phyloP scores from a whole-genome alignment of 1,284 basidiomycete genomes.

The Cutaneotrichosporon cavernicola region DNA sequence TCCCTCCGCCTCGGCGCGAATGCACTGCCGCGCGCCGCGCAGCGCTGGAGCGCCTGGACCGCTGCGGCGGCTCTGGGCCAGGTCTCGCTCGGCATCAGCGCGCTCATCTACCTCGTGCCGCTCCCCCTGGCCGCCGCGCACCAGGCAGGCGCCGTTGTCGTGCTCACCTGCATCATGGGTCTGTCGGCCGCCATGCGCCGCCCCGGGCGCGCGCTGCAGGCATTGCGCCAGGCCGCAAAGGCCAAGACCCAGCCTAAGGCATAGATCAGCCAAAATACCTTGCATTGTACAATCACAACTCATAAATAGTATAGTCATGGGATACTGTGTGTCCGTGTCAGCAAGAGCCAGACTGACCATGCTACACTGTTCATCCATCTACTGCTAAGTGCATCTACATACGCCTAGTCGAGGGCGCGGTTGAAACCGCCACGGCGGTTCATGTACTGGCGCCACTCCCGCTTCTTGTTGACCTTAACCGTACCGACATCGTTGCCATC shows the following conservation, averaged over 20 bases:
- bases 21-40: slow-evolving; percentile 66
- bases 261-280: slow-evolving; percentile 1
- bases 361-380: background rate
- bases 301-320: slow-evolving; percentile 11
- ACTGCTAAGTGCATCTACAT: background rate
- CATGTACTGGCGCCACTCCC: slow-evolving; percentile 83
- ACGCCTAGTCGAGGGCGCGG: slow-evolving; percentile 70
- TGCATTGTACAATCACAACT: slow-evolving; percentile 13
- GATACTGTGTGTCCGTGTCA: slow-evolving; percentile 2
- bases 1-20: slow-evolving; percentile 56
- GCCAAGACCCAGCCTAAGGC: background rate
- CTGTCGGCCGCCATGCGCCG: slow-evolving; percentile 69
- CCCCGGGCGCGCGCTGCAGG: slow-evolving; percentile 65
- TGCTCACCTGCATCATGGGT: slow-evolving; percentile 82
- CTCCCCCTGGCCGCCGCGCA: slow-evolving; percentile 88
- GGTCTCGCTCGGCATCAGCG: slow-evolving; percentile 84
- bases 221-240: slow-evolving; percentile 22
- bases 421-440: slow-evolving; percentile 87
- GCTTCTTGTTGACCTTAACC: slow-evolving; percentile 75
- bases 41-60: slow-evolving; percentile 64
- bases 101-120: slow-evolving; percentile 90
- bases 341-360: background rate
- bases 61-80: slow-evolving; percentile 84
- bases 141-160: slow-evolving; percentile 87
- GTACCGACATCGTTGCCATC: slow-evolving; percentile 58